Conservation (phyloP, 345 rosid genomes). For the Citrus maxima region DNA sequence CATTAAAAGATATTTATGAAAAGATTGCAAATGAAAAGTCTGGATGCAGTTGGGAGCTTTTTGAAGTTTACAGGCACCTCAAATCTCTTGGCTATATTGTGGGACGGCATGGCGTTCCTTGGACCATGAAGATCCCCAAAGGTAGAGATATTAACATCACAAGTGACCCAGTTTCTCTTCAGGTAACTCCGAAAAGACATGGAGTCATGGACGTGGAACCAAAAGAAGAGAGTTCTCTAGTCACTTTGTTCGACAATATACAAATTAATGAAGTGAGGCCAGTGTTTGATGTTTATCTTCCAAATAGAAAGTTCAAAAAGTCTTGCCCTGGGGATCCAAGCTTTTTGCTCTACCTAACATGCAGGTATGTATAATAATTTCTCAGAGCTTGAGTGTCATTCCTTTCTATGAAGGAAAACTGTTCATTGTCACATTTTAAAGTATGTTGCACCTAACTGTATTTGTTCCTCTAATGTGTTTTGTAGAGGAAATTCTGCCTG, state of each 20-base stretch:
- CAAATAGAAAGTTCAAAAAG: conserved; percentile 80
- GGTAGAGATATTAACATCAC: conserved; percentile 32
- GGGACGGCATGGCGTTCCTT: conserved; percentile 63
- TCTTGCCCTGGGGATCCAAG: conserved; percentile 76
- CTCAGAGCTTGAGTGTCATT: not conserved
- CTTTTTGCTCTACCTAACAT: conserved; percentile 51
- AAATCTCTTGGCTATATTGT: conserved; percentile 76
- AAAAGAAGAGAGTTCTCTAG: conserved; percentile 11
- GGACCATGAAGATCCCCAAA: conserved; percentile 59
- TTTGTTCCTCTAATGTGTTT: not conserved
- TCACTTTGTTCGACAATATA: conserved; percentile 38
- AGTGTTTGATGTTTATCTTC: conserved; percentile 69
- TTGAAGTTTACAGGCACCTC: conserved; percentile 64
- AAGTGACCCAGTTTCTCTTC: conserved; percentile 7
- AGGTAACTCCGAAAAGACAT: conserved; percentile 14
- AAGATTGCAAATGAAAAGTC: conserved; percentile 42
- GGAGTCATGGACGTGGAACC: conserved; percentile 6
- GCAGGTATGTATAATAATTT: conserved; percentile 31
- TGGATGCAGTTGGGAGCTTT: conserved; percentile 64
- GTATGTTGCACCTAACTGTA: not conserved
- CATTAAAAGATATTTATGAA: conserved; percentile 50
- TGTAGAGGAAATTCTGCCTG: not conserved
- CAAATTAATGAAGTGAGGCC: conserved; percentile 41
- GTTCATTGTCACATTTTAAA: not conserved
- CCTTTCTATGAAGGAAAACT: not conserved